phyloP scores from a whole-genome alignment of 345 rosid genomes.

The Populus ilicifolia region DNA sequence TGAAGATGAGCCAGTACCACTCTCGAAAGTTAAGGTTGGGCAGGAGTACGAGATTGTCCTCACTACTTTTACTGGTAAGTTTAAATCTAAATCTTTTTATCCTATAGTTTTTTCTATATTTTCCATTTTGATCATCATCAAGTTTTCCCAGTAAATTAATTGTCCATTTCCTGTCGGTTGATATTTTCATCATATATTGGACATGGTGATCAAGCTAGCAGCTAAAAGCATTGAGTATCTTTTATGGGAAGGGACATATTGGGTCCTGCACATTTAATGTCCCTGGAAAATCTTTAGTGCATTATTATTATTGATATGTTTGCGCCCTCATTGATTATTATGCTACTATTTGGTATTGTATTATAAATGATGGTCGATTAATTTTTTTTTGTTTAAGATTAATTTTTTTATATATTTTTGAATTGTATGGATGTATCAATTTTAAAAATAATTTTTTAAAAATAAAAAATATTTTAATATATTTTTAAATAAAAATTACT shows the following conservation, averaged over 20 bases:
- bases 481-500: no score
- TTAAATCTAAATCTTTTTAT: not conserved
- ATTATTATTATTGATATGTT: not conserved
- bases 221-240: not conserved
- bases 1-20: constrained; percentile 74
- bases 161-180: not conserved
- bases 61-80: constrained; percentile 87
- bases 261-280: not conserved
- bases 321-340: not conserved
- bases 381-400: no score
- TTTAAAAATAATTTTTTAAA: no score
- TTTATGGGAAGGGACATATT: not conserved
- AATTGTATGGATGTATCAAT: no score
- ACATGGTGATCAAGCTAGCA: not conserved
- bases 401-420: no score
- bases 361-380: no score
- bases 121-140: not conserved
- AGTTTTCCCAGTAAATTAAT: no score
- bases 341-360: no score
- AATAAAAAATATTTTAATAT: no score
- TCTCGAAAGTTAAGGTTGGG: constrained; percentile 68
- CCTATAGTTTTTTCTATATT: not conserved
- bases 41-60: constrained; percentile 83
- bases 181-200: not conserved
- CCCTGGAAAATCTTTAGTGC: not conserved